Evolutionary conservation across 73 alveolate species (phyloP).

Genomic region (Blepharisma japonicum): DNA sequence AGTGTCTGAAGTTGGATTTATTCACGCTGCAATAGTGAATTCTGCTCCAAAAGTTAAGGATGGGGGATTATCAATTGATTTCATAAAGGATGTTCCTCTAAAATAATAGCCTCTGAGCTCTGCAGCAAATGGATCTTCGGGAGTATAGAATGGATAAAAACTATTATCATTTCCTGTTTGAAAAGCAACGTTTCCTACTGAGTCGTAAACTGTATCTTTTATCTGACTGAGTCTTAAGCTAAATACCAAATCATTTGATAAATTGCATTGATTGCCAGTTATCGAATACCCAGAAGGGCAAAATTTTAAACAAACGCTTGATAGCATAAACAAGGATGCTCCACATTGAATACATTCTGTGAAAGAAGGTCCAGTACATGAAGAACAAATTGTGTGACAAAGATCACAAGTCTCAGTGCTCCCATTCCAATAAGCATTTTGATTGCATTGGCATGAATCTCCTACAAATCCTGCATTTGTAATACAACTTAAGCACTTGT

Average conservation of each 20-base stretch:
- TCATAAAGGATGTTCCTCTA: conserved; percentile 12
- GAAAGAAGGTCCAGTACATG: background rate
- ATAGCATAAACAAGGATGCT: background rate
- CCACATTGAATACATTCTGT: background rate
- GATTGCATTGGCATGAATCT: background rate
- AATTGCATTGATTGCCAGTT: background rate
- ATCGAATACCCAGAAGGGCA: background rate
- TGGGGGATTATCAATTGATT: background rate
- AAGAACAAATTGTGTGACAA: background rate
- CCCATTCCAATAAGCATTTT: background rate
- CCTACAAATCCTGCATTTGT: conserved; percentile 5
- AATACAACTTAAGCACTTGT: background rate
- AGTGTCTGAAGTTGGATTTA: background rate
- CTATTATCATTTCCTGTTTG: background rate
- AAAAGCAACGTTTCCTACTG: background rate
- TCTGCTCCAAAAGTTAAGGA: background rate
- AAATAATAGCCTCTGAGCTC: background rate
- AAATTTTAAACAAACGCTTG: background rate
- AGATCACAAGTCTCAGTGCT: background rate
- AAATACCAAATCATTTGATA: background rate
- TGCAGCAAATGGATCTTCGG: conserved; percentile 5
- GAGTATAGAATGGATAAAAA: background rate
- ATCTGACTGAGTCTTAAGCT: background rate
- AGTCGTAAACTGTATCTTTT: background rate
- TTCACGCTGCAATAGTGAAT: background rate